Evolutionary conservation across 768 basidiomycete species (phyloP), one percentile per base, ranked within the genome.

Genomic region (Naganishia antarctica): DNA sequence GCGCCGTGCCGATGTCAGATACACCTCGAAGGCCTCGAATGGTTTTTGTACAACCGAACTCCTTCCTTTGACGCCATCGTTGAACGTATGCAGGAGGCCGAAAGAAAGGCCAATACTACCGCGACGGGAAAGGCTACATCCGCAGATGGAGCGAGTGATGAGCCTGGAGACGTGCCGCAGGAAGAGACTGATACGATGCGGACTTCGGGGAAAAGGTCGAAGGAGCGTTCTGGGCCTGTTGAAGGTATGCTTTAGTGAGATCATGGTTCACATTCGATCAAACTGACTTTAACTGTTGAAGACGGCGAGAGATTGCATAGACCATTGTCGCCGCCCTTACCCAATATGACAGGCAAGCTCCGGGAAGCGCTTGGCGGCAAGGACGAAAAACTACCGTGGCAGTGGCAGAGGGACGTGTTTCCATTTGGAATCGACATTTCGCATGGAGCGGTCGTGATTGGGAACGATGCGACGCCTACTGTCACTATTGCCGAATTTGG

Each of bases 31-130:
- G 94, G 94, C 18, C 81, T 92, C 46, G 92, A 98, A 75, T 92
- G 90, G 87, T 90, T 90, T 75, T 70, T 98, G 44, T 96, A 90
- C 78, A 98, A 97, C 78, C 82, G 86, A 50, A 93, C 90, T 3
- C 84, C 89, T 3, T 86, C 91, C 3, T 97, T 87, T 77, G 91
- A 98, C 72, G 82, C 84, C 60, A 91, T 98, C 59, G 79, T 94
- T 21, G 82, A 87, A 12, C 84, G 88, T 71, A 85, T 92, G 82
- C 83, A 73, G 61, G 70, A 84, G 64, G 73, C 65, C 79, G 45
- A 81, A 74, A 53, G 74, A 21, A 79, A 57, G 80, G 75, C 49
- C n/a, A 21, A 44, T 18, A 79, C 77, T 61, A 72, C 79, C 45
- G 78, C 78, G 58, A 76, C 80, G 59, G 80, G 77, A 63, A 79